A percentile compares a stretch with the other conserved stretches of the same genome.
These are phyloP conservation scores for Circinella minor DNA, from an alignment of 371 early-diverging fungal genomes.

Conservation along the genomic window DNA sequence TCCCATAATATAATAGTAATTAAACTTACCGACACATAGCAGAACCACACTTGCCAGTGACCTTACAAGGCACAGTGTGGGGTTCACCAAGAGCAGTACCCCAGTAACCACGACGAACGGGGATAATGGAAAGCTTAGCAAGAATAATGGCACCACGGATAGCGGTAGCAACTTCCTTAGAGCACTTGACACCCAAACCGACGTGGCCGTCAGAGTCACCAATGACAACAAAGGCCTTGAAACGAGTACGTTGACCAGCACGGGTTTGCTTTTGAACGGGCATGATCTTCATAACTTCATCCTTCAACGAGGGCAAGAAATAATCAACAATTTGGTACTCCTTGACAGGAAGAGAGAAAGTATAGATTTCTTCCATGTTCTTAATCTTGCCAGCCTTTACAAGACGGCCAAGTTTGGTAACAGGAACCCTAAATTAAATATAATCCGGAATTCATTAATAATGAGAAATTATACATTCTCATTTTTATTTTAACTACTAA, in stretches of 20 bases:
- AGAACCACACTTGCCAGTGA: constrained; percentile 66
- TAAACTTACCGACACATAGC: constrained; percentile 70
- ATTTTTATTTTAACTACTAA: background rate
- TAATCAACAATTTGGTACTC: constrained; percentile 98
- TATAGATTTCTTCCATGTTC: constrained; percentile 90
- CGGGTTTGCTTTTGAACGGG: constrained; percentile 99
- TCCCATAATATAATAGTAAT: too few species aligned
- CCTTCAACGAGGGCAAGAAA: constrained; percentile 95
- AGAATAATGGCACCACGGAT: constrained; percentile 97
- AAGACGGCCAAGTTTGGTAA: constrained; percentile 96
- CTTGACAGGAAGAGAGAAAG: constrained; percentile 97
- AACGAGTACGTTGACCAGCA: constrained; percentile 99
- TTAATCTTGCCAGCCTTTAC: constrained; percentile 89
- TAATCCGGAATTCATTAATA: background rate
- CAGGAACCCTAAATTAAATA: constrained; percentile 67
- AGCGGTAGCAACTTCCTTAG: constrained; percentile 98
- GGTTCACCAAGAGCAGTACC: constrained; percentile 90
- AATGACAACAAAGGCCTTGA: constrained; percentile 98
- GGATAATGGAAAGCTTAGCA: constrained; percentile 96
- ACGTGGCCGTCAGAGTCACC: constrained; percentile 98
- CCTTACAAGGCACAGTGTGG: constrained; percentile 37
- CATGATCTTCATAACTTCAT: constrained; percentile 98
- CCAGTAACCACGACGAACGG: constrained; percentile 99
- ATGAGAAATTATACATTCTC: too few species aligned
- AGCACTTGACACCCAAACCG: constrained; percentile 98